Conservation (phyloP, 2,329 filamentous ascomycete species). For the Diaporthe nobilis region DNA sequence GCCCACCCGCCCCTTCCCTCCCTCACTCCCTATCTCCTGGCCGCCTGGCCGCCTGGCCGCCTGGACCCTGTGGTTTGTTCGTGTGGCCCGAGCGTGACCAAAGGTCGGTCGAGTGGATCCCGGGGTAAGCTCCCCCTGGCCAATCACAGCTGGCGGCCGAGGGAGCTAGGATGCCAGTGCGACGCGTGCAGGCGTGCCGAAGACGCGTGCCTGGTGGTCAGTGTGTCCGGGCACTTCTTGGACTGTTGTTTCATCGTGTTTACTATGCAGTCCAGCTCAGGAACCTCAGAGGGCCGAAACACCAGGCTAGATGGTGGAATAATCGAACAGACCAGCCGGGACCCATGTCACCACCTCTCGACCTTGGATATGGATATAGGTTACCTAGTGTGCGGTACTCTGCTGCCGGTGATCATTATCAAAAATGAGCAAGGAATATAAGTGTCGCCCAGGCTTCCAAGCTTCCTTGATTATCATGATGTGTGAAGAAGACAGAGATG, state of each 20-base stretch:
- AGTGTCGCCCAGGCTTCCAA: background rate
- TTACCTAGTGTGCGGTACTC: no score
- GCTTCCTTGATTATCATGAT: background rate
- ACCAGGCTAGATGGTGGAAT: background rate
- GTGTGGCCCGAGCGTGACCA: conserved; percentile 24
- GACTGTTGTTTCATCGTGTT: conserved; percentile 27
- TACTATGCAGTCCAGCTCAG: conserved; percentile 3
- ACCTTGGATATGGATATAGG: background rate
- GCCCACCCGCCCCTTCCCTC: background rate
- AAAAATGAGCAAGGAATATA: conserved; percentile 3
- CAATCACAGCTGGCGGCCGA: background rate
- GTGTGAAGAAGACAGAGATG: conserved; percentile 12
- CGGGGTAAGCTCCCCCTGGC: background rate
- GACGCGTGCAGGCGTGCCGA: conserved; percentile 14
- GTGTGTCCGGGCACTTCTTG: background rate
- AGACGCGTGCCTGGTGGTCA: conserved; percentile 21
- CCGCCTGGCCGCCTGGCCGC: background rate
- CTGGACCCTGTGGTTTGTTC: conserved; percentile 19
- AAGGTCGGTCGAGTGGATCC: conserved; percentile 13
- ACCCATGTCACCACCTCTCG: conserved; percentile 4
- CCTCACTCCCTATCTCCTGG: background rate
- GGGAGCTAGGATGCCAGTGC: conserved; percentile 25
- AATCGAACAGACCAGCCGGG: background rate
- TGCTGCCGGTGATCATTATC: background rate
- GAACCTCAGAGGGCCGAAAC: background rate